A percentile compares a stretch with the other conserved stretches of the same genome.
phyloP scores from a whole-genome alignment of 1,284 basidiomycete genomes.

The Heterobasidion annosum region DNA sequence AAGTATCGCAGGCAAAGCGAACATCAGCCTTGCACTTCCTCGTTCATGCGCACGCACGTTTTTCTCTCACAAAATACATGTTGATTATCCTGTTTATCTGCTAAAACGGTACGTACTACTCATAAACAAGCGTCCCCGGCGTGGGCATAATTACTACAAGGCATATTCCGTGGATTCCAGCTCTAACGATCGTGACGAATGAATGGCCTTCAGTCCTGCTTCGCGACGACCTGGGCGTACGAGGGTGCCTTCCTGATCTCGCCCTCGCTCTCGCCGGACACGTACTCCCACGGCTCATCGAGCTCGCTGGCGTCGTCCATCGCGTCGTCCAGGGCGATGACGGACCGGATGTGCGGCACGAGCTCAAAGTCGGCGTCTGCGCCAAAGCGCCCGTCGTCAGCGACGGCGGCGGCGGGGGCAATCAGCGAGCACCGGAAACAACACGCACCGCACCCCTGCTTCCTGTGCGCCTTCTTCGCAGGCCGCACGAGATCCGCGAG shows the following conservation, averaged over 20 bases:
- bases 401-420: background rate
- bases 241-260: slow-evolving; percentile 21
- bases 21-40: too few relatives aligned
- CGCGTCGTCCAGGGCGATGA: slow-evolving; percentile 45
- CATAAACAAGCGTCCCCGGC: background rate
- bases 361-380: slow-evolving; percentile 40
- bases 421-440: background rate
- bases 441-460: background rate
- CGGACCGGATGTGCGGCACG: slow-evolving; percentile 37
- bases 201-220: slow-evolving; percentile 8
- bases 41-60: too few relatives aligned
- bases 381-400: background rate
- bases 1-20: too few relatives aligned
- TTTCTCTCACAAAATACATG: too few relatives aligned
- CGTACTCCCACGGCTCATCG: slow-evolving; percentile 51
- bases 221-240: slow-evolving; percentile 32
- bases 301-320: slow-evolving; percentile 21
- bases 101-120: too few relatives aligned
- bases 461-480: slow-evolving; percentile 20
- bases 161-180: background rate
- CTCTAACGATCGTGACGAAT: background rate
- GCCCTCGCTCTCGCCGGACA: slow-evolving; percentile 31
- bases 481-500: slow-evolving; percentile 33
- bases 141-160: background rate
- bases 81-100: too few relatives aligned